These are phyloP conservation scores for Cinnamomum chago DNA, from an alignment of 164 flowering plant genomes.

Conservation along the genomic window DNA sequence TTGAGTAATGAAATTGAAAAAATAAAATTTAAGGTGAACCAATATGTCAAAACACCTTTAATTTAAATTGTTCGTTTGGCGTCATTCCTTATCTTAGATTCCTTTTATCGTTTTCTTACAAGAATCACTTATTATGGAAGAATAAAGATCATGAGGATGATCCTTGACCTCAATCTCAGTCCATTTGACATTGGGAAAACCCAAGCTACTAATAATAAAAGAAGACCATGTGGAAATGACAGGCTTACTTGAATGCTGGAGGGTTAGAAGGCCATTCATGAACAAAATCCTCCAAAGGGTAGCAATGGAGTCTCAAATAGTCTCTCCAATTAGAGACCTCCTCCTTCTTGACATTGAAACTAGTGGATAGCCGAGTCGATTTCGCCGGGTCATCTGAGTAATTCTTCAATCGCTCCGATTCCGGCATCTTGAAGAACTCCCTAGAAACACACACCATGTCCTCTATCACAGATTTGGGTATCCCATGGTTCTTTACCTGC, in stretches of 20 bases:
- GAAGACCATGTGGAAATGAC: too few relatives aligned
- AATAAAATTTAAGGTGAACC: too few relatives aligned
- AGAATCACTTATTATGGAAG: too few relatives aligned
- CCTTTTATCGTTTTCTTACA: too few relatives aligned
- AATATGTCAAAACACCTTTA: too few relatives aligned
- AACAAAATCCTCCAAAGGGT: slow-evolving; percentile 47
- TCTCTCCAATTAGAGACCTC: slow-evolving; percentile 63
- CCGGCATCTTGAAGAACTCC: slow-evolving; percentile 49
- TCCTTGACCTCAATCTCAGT: too few relatives aligned
- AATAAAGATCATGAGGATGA: too few relatives aligned
- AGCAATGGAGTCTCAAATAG: slow-evolving; percentile 53
- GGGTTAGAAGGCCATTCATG: slow-evolving; percentile 56
- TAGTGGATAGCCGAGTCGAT: slow-evolving; percentile 45
- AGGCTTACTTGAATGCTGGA: slow-evolving; percentile 37
- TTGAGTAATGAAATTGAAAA: too few relatives aligned
- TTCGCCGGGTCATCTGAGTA: slow-evolving; percentile 52
- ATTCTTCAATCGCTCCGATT: slow-evolving; percentile 44
- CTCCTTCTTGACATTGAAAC: slow-evolving; percentile 56
- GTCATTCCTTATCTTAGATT: too few relatives aligned
- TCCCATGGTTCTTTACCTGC: slow-evolving; percentile 39
- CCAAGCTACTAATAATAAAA: too few relatives aligned
- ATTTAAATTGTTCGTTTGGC: too few relatives aligned
- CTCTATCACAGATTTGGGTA: slow-evolving; percentile 27
- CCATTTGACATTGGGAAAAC: too few relatives aligned
- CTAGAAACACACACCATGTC: slow-evolving; percentile 32